These are phyloP conservation scores for Dactylonectria macrodidyma DNA, from an alignment of 2,329 filamentous ascomycete species.

Conservation along the genomic window DNA sequence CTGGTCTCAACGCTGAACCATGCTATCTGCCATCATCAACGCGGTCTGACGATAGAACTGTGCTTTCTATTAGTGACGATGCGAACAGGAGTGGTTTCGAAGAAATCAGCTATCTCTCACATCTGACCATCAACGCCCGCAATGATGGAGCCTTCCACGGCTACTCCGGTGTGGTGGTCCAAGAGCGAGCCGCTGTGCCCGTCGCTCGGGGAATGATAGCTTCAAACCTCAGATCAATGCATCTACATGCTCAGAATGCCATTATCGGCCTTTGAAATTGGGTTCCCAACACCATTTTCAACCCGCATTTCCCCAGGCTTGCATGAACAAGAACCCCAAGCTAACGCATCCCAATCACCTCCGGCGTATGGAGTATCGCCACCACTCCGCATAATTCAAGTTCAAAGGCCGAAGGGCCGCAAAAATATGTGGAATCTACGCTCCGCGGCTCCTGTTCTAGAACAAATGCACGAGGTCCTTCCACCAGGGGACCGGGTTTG, in stretches of 20 bases:
- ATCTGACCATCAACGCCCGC: not conserved
- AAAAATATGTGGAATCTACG: constrained; percentile 20
- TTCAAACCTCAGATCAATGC: not conserved
- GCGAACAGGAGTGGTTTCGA: not conserved
- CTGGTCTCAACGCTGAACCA: not conserved
- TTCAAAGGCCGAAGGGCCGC: constrained; percentile 21
- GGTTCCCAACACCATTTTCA: not conserved
- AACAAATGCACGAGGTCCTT: constrained; percentile 32
- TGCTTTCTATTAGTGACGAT: not conserved
- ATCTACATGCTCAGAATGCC: not conserved
- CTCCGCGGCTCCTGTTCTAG: constrained; percentile 19
- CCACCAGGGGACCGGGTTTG: constrained; percentile 33
- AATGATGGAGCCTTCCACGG: not conserved
- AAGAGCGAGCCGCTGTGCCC: not conserved
- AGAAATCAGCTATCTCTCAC: not conserved
- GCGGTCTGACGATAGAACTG: no score
- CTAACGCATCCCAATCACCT: constrained; percentile 10
- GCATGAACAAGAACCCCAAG: not conserved
- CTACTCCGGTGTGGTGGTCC: not conserved
- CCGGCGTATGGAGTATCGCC: constrained; percentile 3
- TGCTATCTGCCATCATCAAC: not conserved
- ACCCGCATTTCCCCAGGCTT: not conserved
- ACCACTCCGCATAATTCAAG: constrained; percentile 9
- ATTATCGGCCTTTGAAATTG: not conserved
- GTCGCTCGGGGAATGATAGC: not conserved